Percentiles rank a stretch among this genome's conserved stretches.
These are phyloP conservation scores for Leccinum variabile DNA, from an alignment of 1,284 basidiomycete species.

Conservation along the genomic window DNA sequence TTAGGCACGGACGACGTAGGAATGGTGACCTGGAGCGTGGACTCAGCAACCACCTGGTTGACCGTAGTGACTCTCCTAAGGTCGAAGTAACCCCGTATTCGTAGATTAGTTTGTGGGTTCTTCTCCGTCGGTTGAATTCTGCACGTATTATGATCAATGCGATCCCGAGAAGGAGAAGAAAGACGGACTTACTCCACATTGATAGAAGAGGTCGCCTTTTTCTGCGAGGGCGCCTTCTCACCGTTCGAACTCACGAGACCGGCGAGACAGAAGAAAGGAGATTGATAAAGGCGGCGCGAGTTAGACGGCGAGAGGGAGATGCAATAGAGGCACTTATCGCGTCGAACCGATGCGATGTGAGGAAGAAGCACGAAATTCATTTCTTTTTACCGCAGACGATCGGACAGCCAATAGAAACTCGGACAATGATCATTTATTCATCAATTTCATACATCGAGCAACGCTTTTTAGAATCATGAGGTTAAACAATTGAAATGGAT, in stretches of 20 bases:
- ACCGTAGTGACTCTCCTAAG: constrained; percentile 30
- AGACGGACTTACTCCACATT: constrained; percentile 25
- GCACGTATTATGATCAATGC: background rate
- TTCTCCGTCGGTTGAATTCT: constrained; percentile 35
- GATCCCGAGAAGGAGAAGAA: background rate
- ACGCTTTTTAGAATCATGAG: no score
- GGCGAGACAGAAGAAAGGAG: constrained; percentile 52
- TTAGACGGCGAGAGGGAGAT: no score
- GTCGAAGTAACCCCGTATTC: constrained; percentile 32
- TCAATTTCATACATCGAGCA: no score
- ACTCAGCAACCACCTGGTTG: constrained; percentile 32
- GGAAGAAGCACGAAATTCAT: no score
- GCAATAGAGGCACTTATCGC: no score
- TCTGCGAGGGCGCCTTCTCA: constrained; percentile 52
- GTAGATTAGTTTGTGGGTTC: constrained; percentile 15
- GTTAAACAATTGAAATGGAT: no score
- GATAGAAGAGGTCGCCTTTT: constrained; percentile 26
- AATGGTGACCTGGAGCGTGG: constrained; percentile 22
- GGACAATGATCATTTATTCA: no score
- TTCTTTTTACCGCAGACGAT: no score
- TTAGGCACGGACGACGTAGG: constrained; percentile 27
- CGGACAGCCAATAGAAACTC: no score
- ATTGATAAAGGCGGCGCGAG: constrained; percentile 49
- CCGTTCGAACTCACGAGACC: constrained; percentile 59
- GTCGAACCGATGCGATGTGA: no score